Conservation (phyloP, 495 filamentous ascomycete species). For the Penicillium lagena region DNA sequence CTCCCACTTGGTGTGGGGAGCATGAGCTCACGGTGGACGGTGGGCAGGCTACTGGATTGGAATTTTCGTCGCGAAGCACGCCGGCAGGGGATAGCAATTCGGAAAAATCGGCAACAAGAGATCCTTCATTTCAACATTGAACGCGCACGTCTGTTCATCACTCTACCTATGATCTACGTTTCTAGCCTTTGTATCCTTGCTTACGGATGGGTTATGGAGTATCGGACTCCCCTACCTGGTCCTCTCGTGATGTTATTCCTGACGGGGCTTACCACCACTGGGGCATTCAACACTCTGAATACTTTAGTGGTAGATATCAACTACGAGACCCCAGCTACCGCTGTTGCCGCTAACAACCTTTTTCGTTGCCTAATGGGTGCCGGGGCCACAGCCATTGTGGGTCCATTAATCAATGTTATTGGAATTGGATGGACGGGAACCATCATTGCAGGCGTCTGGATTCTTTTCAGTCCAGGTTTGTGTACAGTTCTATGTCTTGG, state of each 20-base stretch:
- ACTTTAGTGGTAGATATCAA: slow-evolving; percentile 43
- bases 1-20: slow-evolving; percentile 37
- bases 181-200: slow-evolving; percentile 21
- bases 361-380: slow-evolving; percentile 40
- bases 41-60: slow-evolving; percentile 34
- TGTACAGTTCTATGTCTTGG: slow-evolving; percentile 30
- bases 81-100: slow-evolving; percentile 19
- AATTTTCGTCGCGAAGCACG: slow-evolving; percentile 33
- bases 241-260: slow-evolving; percentile 37
- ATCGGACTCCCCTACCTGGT: slow-evolving; percentile 24
- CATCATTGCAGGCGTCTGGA: slow-evolving; percentile 27
- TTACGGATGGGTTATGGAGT: slow-evolving; percentile 45
- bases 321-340: slow-evolving; percentile 30
- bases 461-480: slow-evolving; percentile 21
- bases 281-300: slow-evolving; percentile 23
- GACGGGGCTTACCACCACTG: slow-evolving; percentile 22
- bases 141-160: slow-evolving; percentile 29
- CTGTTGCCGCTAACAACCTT: slow-evolving; percentile 42
- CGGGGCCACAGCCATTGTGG: slow-evolving; percentile 29
- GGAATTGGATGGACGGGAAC: slow-evolving; percentile 44
- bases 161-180: slow-evolving; percentile 27
- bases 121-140: slow-evolving; percentile 34
- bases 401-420: slow-evolving; percentile 35
- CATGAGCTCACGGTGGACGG: slow-evolving; percentile 24
- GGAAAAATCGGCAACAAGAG: slow-evolving; percentile 35